Evolutionary conservation across 2,329 filamentous ascomycete species (phyloP), one percentile per base, ranked within the genome.

Genomic region (Acrocalymma vagum): DNA sequence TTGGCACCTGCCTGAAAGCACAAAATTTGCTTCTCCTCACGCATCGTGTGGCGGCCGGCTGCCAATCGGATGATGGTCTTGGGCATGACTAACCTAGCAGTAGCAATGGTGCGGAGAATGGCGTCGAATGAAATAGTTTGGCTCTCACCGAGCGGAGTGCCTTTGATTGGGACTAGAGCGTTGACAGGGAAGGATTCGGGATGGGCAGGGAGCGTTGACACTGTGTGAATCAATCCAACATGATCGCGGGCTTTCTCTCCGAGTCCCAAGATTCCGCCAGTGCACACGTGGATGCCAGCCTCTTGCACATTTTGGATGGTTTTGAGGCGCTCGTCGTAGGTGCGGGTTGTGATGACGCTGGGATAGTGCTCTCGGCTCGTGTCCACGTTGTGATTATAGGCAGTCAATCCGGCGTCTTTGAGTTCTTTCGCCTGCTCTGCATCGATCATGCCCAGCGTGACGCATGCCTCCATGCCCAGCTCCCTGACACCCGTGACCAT

Each of bases 371-470:
- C 91, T 55, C 91, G 82, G 40, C 86, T 90, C 1, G 91, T 96
- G 72, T 96, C 91, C 52, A 96, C 80, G 66, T 96, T 96, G 78
- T 96, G 91, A 73, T 96, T 96, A 72, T 96, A 95, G 1, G 91
- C 91, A 11, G 91, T 95, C 58, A 96, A 72, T 0, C 91, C 91
- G 0, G 90, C 91, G 2, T 84, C 83, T 65, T 90, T 91, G 52
- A 96, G 80, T 73, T 94, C 88, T 62, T 82, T 81, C 18, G 91
- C 91, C 75, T 95, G 90, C 53, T 79, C 77, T 5, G 78, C 80
- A 69, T 95, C 89, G 58, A 96, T 90, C 91, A 95, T 95, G 56
- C 91, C 91, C 14, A 96, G 79, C 2, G 91, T 96, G n/a, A 96
- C 91, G 68, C 91, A 96, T 6, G 85, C 86, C 70, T 96, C 91